phyloP scores from a whole-genome alignment of 805 yeast genomes.

The Wickerhamomyces strasburgensis region DNA sequence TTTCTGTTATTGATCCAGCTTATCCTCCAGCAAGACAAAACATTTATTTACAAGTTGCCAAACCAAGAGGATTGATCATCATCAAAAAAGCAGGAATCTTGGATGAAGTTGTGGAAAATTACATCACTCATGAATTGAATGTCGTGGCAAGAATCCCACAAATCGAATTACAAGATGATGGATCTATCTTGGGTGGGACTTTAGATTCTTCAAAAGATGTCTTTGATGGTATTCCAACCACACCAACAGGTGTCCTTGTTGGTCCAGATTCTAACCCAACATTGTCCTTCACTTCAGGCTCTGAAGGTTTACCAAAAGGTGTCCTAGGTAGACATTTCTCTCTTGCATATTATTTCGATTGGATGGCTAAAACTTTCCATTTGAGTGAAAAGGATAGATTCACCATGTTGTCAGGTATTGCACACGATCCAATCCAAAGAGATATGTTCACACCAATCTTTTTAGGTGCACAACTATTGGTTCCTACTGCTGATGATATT shows the following conservation, averaged over 20 bases:
- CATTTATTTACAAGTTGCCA: constrained; percentile 86
- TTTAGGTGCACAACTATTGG: constrained; percentile 86
- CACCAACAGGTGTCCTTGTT: constrained; percentile 81
- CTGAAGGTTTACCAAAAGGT: constrained; percentile 98
- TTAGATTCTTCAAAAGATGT: constrained; percentile 39
- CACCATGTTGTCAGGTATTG: constrained; percentile 98
- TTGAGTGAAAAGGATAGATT: constrained; percentile 77
- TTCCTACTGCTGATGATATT: constrained; percentile 95
- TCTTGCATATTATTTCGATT: constrained; percentile 93
- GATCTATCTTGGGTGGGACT: constrained; percentile 59
- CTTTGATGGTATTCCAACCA: constrained; percentile 42
- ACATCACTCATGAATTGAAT: constrained; percentile 65
- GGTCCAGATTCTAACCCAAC: constrained; percentile 99
- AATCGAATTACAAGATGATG: constrained; percentile 73
- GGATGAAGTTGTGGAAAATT: constrained; percentile 72
- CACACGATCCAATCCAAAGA: constrained; percentile 98
- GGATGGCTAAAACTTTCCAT: constrained; percentile 91
- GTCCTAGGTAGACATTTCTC: constrained; percentile 97
- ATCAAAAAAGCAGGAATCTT: constrained; percentile 85
- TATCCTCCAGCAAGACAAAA: constrained; percentile 98
- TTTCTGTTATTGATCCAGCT: constrained; percentile 97
- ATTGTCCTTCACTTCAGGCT: constrained; percentile 92
- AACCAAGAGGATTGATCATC: constrained; percentile 87
- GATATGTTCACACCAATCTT: constrained; percentile 98
- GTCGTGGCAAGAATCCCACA: constrained; percentile 73